phyloP scores from a whole-genome alignment of 176 grass and related monocot species.

The Hordeum marinum region DNA sequence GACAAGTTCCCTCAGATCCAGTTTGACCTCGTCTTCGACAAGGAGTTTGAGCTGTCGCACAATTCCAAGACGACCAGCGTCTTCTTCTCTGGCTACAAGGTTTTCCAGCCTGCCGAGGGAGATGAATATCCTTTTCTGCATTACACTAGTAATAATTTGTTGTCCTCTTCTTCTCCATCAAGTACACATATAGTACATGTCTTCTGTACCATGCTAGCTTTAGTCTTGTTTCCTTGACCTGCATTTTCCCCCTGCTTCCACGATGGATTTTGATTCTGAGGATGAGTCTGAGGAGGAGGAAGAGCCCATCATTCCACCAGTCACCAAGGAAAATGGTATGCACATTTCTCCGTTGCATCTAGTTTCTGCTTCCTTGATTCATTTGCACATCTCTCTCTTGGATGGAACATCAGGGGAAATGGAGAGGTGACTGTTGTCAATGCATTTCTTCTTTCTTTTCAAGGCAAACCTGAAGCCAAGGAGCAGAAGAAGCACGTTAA shows the following conservation, averaged over 20 bases:
- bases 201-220: neutral
- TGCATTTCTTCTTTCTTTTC: neutral
- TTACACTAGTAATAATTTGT: too few relatives aligned
- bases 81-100: slow-evolving; percentile 78
- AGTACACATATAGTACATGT: too few relatives aligned
- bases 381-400: neutral
- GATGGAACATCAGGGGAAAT: neutral
- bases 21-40: slow-evolving; percentile 84
- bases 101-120: slow-evolving; percentile 24
- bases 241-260: neutral
- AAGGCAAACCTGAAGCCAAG: slow-evolving; percentile 48
- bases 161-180: too few relatives aligned
- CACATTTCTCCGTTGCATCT: neutral
- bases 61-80: slow-evolving; percentile 67
- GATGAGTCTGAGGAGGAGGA: neutral
- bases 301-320: neutral
- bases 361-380: neutral
- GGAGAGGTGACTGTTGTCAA: neutral
- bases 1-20: slow-evolving; percentile 66
- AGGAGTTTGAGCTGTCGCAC: slow-evolving; percentile 86
- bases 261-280: slow-evolving; percentile 41
- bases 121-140: slow-evolving; percentile 52
- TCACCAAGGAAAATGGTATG: slow-evolving; percentile 31
- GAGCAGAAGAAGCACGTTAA: slow-evolving; percentile 26
- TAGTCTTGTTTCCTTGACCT: slow-evolving; percentile 31